Conservation (phyloP, 2,329 filamentous ascomycete genomes). For the Beauveria pseudobassiana region DNA sequence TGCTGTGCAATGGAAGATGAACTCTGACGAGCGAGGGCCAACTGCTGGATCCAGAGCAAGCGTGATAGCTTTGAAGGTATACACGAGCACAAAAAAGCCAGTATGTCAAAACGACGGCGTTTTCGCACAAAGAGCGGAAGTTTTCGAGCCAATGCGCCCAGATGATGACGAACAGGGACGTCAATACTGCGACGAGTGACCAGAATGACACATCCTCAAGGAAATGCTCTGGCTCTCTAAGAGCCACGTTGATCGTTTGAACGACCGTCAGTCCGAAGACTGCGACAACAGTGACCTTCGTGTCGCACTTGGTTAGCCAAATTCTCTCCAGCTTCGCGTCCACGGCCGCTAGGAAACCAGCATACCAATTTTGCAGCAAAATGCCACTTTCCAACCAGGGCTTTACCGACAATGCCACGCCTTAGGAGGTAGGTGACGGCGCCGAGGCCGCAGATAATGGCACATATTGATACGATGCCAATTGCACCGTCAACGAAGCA, state of each 20-base stretch:
- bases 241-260: slow-evolving; percentile 49
- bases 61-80: slow-evolving; percentile 70
- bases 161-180: slow-evolving; percentile 63
- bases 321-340: slow-evolving; percentile 9
- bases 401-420: slow-evolving; percentile 51
- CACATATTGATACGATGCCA: slow-evolving; percentile 64
- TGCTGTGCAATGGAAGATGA: slow-evolving; percentile 60
- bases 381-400: slow-evolving; percentile 77
- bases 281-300: slow-evolving; percentile 49
- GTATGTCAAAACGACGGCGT: slow-evolving; percentile 78
- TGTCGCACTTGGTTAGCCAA: slow-evolving; percentile 5
- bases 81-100: slow-evolving; percentile 71
- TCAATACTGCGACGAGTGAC: slow-evolving; percentile 59
- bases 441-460: slow-evolving; percentile 61
- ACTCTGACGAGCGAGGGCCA: slow-evolving; percentile 55
- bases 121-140: slow-evolving; percentile 66
- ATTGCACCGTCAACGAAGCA: slow-evolving; percentile 90
- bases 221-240: slow-evolving; percentile 53
- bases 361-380: slow-evolving; percentile 74
- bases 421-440: slow-evolving; percentile 71
- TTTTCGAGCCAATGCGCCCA: slow-evolving; percentile 74
- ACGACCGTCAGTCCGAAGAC: slow-evolving; percentile 61
- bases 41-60: slow-evolving; percentile 65
- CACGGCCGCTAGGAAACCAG: slow-evolving; percentile 4
- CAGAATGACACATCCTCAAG: slow-evolving; percentile 71